Conservation (phyloP, 805 yeast genomes). For the Cephaloascus albidus region DNA sequence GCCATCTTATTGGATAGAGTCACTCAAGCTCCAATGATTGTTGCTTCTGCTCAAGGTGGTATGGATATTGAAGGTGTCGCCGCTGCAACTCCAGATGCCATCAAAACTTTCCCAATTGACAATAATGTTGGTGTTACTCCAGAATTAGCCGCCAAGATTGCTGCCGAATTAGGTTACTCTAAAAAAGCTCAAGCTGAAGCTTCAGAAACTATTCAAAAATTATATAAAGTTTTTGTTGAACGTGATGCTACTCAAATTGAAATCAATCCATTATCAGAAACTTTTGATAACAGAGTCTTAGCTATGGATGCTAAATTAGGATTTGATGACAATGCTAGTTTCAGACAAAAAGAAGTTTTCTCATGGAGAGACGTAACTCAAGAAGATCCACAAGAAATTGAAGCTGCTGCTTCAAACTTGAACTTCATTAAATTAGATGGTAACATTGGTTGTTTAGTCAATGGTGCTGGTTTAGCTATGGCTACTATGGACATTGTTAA, state of each 20-base stretch:
- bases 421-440: constrained; percentile 98
- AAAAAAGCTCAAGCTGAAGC: constrained; percentile 73
- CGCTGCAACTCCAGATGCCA: constrained; percentile 79
- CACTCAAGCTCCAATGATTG: constrained; percentile 83
- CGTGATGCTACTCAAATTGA: constrained; percentile 97
- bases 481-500: constrained; percentile 99
- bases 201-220: constrained; percentile 75
- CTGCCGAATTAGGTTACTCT: constrained; percentile 76
- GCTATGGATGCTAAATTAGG: constrained; percentile 99
- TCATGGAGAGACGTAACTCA: constrained; percentile 95
- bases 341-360: constrained; percentile 91
- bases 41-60: constrained; percentile 97
- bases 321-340: constrained; percentile 93
- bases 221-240: constrained; percentile 83
- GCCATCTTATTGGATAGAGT: constrained; percentile 94
- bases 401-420: constrained; percentile 81
- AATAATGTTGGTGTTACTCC: constrained; percentile 75
- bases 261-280: constrained; percentile 95
- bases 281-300: constrained; percentile 79
- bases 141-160: constrained; percentile 65
- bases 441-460: constrained; percentile 96
- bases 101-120: constrained; percentile 77
- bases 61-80: constrained; percentile 99
- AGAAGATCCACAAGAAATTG: constrained; percentile 96
- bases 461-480: constrained; percentile 99